Evolutionary conservation across 73 alveolate genomes (phyloP), one percentile per base, ranked within the genome.

Genomic region (Blepharisma japonicum): DNA sequence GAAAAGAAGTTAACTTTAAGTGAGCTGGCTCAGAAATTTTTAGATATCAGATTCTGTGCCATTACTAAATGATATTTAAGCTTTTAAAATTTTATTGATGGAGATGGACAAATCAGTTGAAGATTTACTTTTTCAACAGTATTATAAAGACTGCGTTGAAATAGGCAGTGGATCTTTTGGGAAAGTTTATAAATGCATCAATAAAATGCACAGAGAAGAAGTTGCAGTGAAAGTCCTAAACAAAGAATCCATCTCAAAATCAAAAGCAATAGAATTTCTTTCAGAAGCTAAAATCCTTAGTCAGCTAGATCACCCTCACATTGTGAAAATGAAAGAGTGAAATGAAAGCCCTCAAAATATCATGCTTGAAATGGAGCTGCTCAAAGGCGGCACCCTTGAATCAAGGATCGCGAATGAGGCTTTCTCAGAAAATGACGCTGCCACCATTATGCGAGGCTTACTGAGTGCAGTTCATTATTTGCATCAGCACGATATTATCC

Each of bases 341-440:
- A 86, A 71, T 84, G 79, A 81, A 78, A 91, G 88, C 79, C 82
- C 85, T 50, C 82, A 89, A 68, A 87, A 87, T 77, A 81, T 72
- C 71, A 89, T 89, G 79, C 68, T 92, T 23, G 87, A 89, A 45
- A 82, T 81, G 68, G 98, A 92, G 79, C 56, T 45, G 38, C 66
- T 80, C 20, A 6, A 70, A 46, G 97, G 97, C 11, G 97, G 97
- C 6, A 91, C 90, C 54, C 77, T 91, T 21, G 87, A 84, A 32
- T 78, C 83, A 46, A 47, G 86, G 49, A 70, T 88, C 23, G 50
- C 79, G 39, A 68, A 45, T 14, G 80, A 83, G 7, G 51, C 70
- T 61, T 53, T 84, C 80, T 56, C 81, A 7, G 95, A 84, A 47
- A 55, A 71, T 32, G 66, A 84, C 25, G 87, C 87, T 20, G 83